Evolutionary conservation across 208 protist genomes (phyloP), one percentile per base, ranked within the genome.

Genomic region (Crithidia sp.): DNA sequence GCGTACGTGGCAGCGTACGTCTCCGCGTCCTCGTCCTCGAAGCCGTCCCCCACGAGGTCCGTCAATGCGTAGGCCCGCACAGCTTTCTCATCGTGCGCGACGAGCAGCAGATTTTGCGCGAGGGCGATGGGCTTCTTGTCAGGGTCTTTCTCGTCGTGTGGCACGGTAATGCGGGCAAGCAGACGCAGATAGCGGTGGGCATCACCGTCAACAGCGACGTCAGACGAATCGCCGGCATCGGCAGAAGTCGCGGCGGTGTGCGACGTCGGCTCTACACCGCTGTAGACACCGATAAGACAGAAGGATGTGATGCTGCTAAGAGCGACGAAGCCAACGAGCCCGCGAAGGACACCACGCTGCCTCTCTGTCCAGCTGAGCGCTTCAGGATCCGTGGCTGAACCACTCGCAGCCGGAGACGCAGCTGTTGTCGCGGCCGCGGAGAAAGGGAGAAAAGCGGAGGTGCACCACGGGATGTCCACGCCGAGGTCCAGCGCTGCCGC

Each of bases 121-220:
- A 95, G 70, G 4, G 85, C 81, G 67, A 96, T 84, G 12, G 90
- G 88, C 64, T 96, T 96, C 82, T 96, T 96, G 72, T 96, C 92
- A 0, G 89, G 86, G 49, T 96, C 92, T 40, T 71, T 76, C 3
- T 19, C 37, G 45, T 96, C 92, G 19, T 77, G 73, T 14, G 92
- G 88, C 9, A 96, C 57, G 16, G 28, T 55, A 40, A 95, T 77
- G 56, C 87, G 83, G 5, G 88, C 84, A 36, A 89, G 71, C n/a
- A 54, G 65, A 16, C 68, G 83, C 13, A 96, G 69, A 37, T 78
- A 73, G 49, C 74, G 74, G 10, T 45, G 54, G 4, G n/a, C 44
- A 2, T 43, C 67, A 3, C 3, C 36, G 40, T 54, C 56, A 14
- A 2, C 45, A 19, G 54, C 54, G 28, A 28, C 28, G 28, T 28